Percentiles rank a stretch among this genome's conserved stretches.
phyloP scores from a whole-genome alignment of 805 yeast genomes.

The Candida chilensis region DNA sequence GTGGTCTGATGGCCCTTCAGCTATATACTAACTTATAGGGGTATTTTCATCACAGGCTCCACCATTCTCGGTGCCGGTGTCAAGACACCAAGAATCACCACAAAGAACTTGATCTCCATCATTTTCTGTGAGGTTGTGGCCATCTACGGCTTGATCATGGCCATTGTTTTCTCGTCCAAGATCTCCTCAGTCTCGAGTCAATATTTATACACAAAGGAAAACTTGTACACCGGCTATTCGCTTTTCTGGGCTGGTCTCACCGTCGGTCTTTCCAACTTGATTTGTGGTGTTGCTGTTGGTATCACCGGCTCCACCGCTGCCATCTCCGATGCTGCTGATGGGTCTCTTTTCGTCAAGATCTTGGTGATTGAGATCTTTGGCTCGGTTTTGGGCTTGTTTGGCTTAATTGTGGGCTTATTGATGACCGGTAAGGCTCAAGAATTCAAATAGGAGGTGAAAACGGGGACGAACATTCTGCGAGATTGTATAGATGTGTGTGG shows the following conservation, averaged over 20 bases:
- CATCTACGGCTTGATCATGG: constrained; percentile 94
- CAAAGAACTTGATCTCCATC: constrained; percentile 91
- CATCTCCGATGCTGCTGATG: constrained; percentile 94
- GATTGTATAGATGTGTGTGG: neutral
- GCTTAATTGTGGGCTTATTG: constrained; percentile 90
- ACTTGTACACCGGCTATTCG: constrained; percentile 90
- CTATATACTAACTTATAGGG: constrained; percentile 16
- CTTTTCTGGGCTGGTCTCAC: constrained; percentile 98
- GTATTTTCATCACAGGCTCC: constrained; percentile 92
- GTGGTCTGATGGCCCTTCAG: constrained; percentile 1
- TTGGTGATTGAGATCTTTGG: constrained; percentile 97
- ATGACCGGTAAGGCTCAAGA: constrained; percentile 96
- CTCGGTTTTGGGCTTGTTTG: constrained; percentile 89
- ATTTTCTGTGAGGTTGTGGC: constrained; percentile 99
- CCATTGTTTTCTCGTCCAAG: constrained; percentile 93
- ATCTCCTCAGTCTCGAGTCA: constrained; percentile 57
- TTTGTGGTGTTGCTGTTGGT: constrained; percentile 97
- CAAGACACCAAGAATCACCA: constrained; percentile 93
- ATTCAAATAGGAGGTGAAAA: constrained; percentile 39
- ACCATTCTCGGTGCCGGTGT: constrained; percentile 97
- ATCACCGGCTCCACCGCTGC: constrained; percentile 99
- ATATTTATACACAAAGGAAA: constrained; percentile 67
- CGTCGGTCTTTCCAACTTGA: constrained; percentile 85
- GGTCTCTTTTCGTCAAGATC: constrained; percentile 89
- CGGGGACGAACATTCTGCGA: neutral